These are phyloP conservation scores for Eucalyptus leucophloia DNA, from an alignment of 345 rosid genomes.

Conservation along the genomic window DNA sequence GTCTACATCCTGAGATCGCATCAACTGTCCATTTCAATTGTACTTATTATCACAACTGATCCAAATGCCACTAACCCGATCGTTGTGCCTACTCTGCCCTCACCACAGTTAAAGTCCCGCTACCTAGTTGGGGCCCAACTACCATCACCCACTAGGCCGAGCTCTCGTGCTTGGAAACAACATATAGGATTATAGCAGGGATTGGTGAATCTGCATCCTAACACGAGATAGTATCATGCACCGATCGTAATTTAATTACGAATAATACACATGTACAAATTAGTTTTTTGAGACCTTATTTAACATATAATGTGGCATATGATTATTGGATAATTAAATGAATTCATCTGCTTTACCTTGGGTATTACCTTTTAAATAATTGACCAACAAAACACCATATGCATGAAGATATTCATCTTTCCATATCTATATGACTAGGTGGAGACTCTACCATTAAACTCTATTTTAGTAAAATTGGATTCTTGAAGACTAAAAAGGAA, in stretches of 20 bases:
- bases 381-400: too few relatives aligned
- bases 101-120: not conserved
- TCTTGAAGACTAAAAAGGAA: not conserved
- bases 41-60: not conserved
- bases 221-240: not conserved
- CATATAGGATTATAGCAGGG: not conserved
- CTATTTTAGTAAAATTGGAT: not conserved
- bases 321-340: not conserved
- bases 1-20: not conserved
- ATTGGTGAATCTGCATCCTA: rapidly evolving
- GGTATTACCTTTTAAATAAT: not conserved
- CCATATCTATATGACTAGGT: not conserved
- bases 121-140: not conserved
- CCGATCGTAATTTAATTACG: rapidly evolving
- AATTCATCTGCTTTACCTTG: not conserved
- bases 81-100: not conserved
- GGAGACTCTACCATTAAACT: not conserved
- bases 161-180: not conserved
- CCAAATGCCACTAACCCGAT: not conserved
- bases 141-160: not conserved
- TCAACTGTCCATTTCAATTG: not conserved
- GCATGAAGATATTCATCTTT: not conserved
- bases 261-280: not conserved
- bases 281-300: not conserved
- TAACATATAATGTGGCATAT: not conserved